Base-by-base conservation (phyloP, 75 land plant species). In the Gnetum montanum region DNA sequence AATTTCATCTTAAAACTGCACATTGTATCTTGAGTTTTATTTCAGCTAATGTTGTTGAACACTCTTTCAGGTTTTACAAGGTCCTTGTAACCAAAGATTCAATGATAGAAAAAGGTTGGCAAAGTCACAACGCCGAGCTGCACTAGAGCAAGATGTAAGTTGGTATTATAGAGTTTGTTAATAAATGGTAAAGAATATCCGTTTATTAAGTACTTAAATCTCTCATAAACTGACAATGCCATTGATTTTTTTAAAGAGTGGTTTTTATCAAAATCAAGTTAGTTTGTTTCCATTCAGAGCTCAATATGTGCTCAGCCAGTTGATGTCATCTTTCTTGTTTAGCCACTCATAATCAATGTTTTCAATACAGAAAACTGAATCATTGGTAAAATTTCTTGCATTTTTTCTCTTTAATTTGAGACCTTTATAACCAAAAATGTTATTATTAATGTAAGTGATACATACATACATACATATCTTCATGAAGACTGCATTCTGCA, bases 81-180 rank as follows among this genome's bases (percentile, higher is more conserved):
- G 20, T 1, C 35, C 22, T 31, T 31, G 18, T 8, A 7, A 33
- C 11, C 36, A 34, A 52, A 52, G 33, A 31, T 20, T 15, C 22
- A 52, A 52, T 16, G 13, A 27, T 18, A 52, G 19, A 52, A 25
- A 34, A 52, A 52, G 55, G 35, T 18, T 15, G 3, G 11, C 55
- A 52, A 2, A 34, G 33, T 52, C 36, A 19, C 25, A 52, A 52
- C 36, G 36, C 4, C 55, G 36, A 52, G 36, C 24, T 52, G 36
- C 55, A 31, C 20, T 52, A 36, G 55, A 52, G 22, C 55, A 52
- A 33, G 55, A 52, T 20, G 55, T 52, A 20, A 52, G 55, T n/a
- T n/a, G n/a, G n/a, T n/a, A n/a, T n/a, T n/a, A n/a, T n/a, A n/a
- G n/a, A n/a, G n/a, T n/a, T n/a, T n/a, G n/a, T n/a, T n/a, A n/a